Evolutionary conservation across 306 rosid species (phyloP).

Genomic region (Comarum palustre): DNA sequence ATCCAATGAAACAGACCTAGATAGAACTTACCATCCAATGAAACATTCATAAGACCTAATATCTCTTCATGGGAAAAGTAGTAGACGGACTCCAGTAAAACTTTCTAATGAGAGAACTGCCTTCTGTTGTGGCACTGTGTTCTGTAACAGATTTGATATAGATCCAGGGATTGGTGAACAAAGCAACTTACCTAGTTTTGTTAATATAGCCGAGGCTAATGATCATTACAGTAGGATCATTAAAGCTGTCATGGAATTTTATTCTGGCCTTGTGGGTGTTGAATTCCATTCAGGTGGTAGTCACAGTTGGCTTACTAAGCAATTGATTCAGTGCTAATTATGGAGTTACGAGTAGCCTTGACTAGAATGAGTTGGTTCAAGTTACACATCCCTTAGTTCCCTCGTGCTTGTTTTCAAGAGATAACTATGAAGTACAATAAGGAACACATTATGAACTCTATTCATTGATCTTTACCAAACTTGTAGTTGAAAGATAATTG

Average conservation of each 20-base stretch:
- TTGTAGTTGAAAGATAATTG: slow-evolving; percentile 6
- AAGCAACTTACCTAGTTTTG: neutral
- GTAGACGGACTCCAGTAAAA: neutral
- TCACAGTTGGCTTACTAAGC: neutral
- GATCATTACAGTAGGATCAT: neutral
- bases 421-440: neutral
- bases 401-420: neutral
- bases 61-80: neutral
- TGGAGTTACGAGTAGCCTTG: neutral
- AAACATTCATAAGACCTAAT: neutral
- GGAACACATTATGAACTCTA: neutral
- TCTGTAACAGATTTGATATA: neutral
- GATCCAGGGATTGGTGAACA: neutral
- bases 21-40: neutral
- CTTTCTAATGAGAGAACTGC: neutral
- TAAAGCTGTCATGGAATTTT: neutral
- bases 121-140: neutral
- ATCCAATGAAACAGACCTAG: no score
- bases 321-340: neutral
- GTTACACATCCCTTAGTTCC: neutral
- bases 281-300: neutral
- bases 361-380: neutral
- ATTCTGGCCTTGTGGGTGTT: neutral
- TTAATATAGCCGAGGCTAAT: neutral
- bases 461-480: slow-evolving; percentile 13